Evolutionary conservation across 768 basidiomycete genomes (phyloP).

Genomic region (Scleroderma bovista): DNA sequence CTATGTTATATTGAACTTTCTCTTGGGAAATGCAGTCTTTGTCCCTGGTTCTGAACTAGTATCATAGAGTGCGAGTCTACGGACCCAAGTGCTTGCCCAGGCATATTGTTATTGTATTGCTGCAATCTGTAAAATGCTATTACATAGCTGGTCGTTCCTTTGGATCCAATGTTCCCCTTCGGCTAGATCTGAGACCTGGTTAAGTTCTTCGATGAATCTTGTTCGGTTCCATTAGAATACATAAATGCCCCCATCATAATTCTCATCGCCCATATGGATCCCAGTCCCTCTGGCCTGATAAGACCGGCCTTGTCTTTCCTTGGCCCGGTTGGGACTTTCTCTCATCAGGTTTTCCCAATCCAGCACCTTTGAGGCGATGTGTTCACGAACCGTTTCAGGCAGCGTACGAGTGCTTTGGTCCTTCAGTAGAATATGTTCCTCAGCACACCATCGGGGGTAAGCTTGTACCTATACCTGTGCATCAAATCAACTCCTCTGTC

Average conservation of each 20-base stretch:
- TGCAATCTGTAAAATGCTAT: too few relatives aligned
- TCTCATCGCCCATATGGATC: too few relatives aligned
- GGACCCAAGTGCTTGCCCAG: background rate
- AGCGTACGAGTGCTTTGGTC: conserved; percentile 41
- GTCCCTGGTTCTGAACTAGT: conserved; percentile 24
- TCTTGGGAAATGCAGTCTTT: conserved; percentile 35
- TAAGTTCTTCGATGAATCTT: too few relatives aligned
- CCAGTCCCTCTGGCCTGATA: conserved; percentile 2
- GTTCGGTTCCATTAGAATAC: too few relatives aligned
- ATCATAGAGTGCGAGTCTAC: background rate
- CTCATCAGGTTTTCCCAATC: conserved; percentile 47
- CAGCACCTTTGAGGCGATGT: conserved; percentile 8
- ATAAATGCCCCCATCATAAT: background rate
- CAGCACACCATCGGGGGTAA: conserved; percentile 36
- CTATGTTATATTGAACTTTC: conserved; percentile 38
- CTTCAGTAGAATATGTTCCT: conserved; percentile 39
- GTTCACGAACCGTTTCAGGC: conserved; percentile 34
- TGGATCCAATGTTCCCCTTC: too few relatives aligned
- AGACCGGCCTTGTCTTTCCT: conserved; percentile 44
- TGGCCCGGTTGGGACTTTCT: conserved; percentile 68
- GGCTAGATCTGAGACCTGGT: too few relatives aligned
- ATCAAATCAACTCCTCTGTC: background rate
- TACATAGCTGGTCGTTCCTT: too few relatives aligned
- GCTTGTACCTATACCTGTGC: conserved; percentile 5
- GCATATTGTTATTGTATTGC: too few relatives aligned